Base-by-base conservation (phyloP, 768 basidiomycete genomes). In the Boletus vermiculosoides region DNA sequence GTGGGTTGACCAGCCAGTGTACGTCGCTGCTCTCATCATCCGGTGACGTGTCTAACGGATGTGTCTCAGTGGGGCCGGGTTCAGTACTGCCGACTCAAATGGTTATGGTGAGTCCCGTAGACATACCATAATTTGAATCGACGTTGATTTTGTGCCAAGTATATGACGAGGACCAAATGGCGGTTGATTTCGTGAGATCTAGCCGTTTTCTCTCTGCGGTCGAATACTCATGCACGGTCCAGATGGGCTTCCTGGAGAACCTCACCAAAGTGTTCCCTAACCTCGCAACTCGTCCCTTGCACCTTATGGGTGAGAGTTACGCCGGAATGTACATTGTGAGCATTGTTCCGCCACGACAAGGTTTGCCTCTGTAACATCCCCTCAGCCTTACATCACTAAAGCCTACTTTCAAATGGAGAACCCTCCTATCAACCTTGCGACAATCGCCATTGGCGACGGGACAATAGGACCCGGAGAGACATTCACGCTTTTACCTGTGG, bases 1-100 rank as follows among this genome's bases (percentile, higher is more conserved):
- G 37, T 89, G 85, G 86, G 74, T 90, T 49, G 89, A 90, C 63
- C 85, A 89, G 54, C 88, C 87, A 47, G 87, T 87, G 66, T 77
- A 64, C 2, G 77, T 66, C 25, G n/a, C 36, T 7, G 2, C 47
- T 36, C 42, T 45, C 18, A 25, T 53, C 20, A 31, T 40, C 9
- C 20, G 0, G 9, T 11, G 20, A 8, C 39, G n/a, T 15, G 9
- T 53, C 45, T 59, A 20, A 55, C 48, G 22, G 62, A 61, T 53
- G 13, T 22, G 6, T 50, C 16, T 52, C 58, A 82, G 83, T 25
- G 88, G 87, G 12, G 72, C 74, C 9, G 88, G 88, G 4, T 88
- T 76, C 63, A 79, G 86, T 15, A 90, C 88, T 3, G 80, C 80
- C 9, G 87, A 88, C 61, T 70, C 78, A 4, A 65, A 75, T 46